A percentile compares a stretch with the other conserved stretches of the same genome.
Conservation (phyloP, 2,329 filamentous ascomycete species). For the Apiospora arundinis region DNA sequence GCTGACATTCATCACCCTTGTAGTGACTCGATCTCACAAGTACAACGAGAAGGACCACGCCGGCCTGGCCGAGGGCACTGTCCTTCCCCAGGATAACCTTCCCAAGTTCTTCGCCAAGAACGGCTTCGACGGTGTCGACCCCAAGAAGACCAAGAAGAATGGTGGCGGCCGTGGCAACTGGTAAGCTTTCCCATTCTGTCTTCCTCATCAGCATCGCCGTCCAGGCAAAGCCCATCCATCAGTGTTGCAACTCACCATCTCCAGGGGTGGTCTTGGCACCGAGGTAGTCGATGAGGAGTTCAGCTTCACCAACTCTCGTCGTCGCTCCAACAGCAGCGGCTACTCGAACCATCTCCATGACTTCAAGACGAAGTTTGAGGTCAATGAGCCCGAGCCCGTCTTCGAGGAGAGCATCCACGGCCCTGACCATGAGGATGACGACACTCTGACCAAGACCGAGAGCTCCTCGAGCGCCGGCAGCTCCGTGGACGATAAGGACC, state of each 20-base stretch:
- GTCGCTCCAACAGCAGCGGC: conserved; percentile 89
- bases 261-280: conserved; percentile 82
- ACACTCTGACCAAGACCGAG: conserved; percentile 62
- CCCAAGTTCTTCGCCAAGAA: conserved; percentile 94
- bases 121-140: conserved; percentile 80
- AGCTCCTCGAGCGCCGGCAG: conserved; percentile 67
- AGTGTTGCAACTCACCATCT: conserved; percentile 29
- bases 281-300: conserved; percentile 86
- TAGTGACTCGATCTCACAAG: conserved; percentile 99
- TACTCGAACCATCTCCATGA: conserved; percentile 72
- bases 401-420: conserved; percentile 89
- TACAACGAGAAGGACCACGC: conserved; percentile 91
- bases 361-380: conserved; percentile 97
- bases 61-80: conserved; percentile 76
- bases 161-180: conserved; percentile 93
- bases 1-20: conserved; percentile 16
- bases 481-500: conserved; percentile 57
- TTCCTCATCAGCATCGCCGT: neutral
- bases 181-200: conserved; percentile 57
- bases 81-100: conserved; percentile 72
- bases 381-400: conserved; percentile 85
- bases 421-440: conserved; percentile 62
- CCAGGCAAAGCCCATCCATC: neutral
- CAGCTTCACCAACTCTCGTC: conserved; percentile 83
- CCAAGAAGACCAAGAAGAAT: conserved; percentile 96